These are phyloP conservation scores for Hymenoscyphus fraxineus DNA, from an alignment of 2,329 filamentous ascomycete species.

Conservation along the genomic window DNA sequence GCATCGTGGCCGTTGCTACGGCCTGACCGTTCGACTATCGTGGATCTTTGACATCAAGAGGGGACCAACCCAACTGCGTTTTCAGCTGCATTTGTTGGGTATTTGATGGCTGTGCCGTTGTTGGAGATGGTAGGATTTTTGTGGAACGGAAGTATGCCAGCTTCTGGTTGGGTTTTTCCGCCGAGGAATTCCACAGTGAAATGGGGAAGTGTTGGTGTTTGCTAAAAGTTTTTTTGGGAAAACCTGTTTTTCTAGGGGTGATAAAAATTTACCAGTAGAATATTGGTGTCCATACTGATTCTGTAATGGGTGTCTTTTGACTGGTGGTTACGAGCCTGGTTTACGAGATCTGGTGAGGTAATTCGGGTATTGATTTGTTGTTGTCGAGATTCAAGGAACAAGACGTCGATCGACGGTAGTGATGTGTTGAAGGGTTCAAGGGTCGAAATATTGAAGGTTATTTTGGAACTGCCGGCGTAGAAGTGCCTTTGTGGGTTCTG, in stretches of 20 bases:
- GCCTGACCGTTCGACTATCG: neutral
- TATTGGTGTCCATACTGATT: neutral
- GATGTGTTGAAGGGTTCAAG: neutral
- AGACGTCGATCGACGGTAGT: neutral
- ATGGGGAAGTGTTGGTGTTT: constrained; percentile 1
- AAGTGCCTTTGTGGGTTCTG: neutral
- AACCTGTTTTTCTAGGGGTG: neutral
- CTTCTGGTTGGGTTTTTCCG: neutral
- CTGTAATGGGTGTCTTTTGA: neutral
- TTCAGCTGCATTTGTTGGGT: neutral
- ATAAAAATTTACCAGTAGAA: neutral
- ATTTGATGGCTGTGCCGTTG: neutral
- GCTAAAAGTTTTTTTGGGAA: neutral
- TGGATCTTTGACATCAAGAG: neutral
- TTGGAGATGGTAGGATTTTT: neutral
- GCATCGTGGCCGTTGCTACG: neutral
- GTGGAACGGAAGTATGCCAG: neutral
- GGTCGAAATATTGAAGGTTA: constrained; percentile 1
- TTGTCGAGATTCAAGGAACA: neutral
- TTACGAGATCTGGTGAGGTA: neutral
- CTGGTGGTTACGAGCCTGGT: neutral
- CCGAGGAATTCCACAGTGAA: neutral
- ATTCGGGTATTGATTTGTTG: neutral
- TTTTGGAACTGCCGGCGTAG: constrained; percentile 2
- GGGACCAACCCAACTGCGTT: neutral